Evolutionary conservation across 2,329 filamentous ascomycete genomes (phyloP), one percentile per base, ranked within the genome.

Genomic region (Calcarisporium arbuscula): DNA sequence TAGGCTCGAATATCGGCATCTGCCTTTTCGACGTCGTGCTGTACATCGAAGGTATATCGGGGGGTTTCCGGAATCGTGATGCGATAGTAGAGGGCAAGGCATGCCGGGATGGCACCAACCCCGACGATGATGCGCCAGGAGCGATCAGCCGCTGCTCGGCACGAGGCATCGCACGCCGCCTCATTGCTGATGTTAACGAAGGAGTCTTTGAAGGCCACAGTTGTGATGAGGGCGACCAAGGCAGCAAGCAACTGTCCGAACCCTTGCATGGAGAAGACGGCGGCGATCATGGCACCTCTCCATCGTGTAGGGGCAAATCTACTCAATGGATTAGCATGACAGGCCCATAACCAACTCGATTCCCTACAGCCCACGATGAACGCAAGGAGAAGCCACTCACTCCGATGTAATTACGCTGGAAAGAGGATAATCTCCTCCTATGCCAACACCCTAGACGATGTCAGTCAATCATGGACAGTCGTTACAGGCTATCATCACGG

Each of bases 1-100:
- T 75, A 77, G 7, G 72, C 71, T 47, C 77, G 76, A 46, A 85
- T 77, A 47, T 90, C 85, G 9, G 77, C 78, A 38, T 81, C 78
- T 19, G 77, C 85, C 61, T 86, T 84, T 56, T 85, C 74, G 19
- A 85, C 69, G 50, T 92, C 84, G 39, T 78, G 80, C 19, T 77
- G 72, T 3, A 92, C 77, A 54, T 92, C 85, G 47, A 89, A 87
- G 2, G 85, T 89, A 57, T 89, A 90, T 23, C 84, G 76, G 23
- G 85, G 84, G 4, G 85, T 89, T 62, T 92, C 86, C 8, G 85
- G 85, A 39, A 92, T 89, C 16, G 85, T 90, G 34, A 92, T 73
- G 42, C 85, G 82, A 62, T 85, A 92, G 60, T 89, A 90, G n/a
- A 92, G 68, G 10, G 85, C 85, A 38, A 88, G 72, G 48, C 77